phyloP scores from a whole-genome alignment of 2,329 filamentous ascomycete genomes.

The Botrytis paeoniae region DNA sequence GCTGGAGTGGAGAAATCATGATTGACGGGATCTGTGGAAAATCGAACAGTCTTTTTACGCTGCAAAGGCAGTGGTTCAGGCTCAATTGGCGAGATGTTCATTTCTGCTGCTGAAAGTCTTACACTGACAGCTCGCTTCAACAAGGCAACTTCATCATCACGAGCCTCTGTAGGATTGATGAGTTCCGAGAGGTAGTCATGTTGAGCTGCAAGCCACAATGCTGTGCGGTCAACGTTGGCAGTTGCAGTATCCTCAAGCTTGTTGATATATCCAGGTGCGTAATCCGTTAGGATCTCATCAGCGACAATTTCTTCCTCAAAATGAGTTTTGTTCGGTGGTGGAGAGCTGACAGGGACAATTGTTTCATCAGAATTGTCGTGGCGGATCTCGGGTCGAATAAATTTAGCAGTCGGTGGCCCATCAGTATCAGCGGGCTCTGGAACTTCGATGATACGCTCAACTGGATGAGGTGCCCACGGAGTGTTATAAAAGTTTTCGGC shows the following conservation, averaged over 20 bases:
- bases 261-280: constrained; percentile 70
- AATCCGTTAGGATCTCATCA: constrained; percentile 65
- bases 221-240: constrained; percentile 79
- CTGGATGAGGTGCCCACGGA: constrained; percentile 62
- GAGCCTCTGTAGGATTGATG: constrained; percentile 52
- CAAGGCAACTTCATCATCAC: constrained; percentile 36
- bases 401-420: constrained; percentile 66
- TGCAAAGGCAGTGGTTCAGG: constrained; percentile 20
- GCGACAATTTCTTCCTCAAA: constrained; percentile 51
- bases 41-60: constrained; percentile 73
- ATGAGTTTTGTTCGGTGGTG: background rate
- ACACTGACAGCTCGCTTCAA: constrained; percentile 34
- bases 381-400: constrained; percentile 37
- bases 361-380: constrained; percentile 41
- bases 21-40: constrained; percentile 50
- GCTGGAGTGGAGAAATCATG: constrained; percentile 24
- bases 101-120: constrained; percentile 35
- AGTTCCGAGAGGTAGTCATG: constrained; percentile 71
- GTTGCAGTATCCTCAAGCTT: constrained; percentile 69
- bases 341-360: constrained; percentile 29
- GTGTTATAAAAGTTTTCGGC: constrained; percentile 88
- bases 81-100: constrained; percentile 40
- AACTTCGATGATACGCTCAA: constrained; percentile 68
- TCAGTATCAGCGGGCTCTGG: constrained; percentile 47
- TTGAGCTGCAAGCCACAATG: constrained; percentile 82